These are phyloP conservation scores for Stachybotrys chlorohalonatus DNA, from an alignment of 2,329 filamentous ascomycete species.

Conservation along the genomic window DNA sequence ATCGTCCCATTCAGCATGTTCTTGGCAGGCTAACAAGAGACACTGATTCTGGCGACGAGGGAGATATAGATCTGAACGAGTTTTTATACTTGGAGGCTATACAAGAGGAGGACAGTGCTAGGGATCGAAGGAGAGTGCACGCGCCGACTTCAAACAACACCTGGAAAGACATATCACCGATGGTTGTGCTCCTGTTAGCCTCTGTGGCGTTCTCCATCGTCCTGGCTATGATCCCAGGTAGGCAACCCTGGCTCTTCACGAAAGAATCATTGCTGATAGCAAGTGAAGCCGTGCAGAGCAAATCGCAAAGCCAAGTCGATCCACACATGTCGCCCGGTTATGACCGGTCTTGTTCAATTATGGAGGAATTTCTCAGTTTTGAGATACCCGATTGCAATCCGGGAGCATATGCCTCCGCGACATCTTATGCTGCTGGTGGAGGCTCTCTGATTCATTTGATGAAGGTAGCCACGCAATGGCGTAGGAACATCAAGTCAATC, in stretches of 20 bases:
- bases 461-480: background rate
- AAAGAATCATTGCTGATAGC: background rate
- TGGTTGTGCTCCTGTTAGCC: constrained; percentile 8
- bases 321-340: constrained; percentile 4
- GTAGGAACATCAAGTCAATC: background rate
- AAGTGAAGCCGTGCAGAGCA: background rate
- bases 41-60: constrained; percentile 4
- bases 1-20: background rate
- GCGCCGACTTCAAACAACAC: background rate
- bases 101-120: background rate
- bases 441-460: constrained; percentile 3
- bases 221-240: constrained; percentile 8
- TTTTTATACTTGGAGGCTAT: constrained; percentile 9
- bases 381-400: constrained; percentile 1
- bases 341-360: constrained; percentile 7
- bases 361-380: constrained; percentile 11
- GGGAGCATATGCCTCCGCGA: background rate
- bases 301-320: background rate
- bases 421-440: background rate
- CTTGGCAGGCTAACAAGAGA: constrained; percentile 4
- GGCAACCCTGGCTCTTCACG: background rate
- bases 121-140: background rate
- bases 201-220: constrained; percentile 13
- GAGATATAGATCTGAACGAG: constrained; percentile 4
- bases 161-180: constrained; percentile 6